These are phyloP conservation scores for Papiliotrema laurentii DNA, from an alignment of 1,284 basidiomycete genomes.

Conservation along the genomic window DNA sequence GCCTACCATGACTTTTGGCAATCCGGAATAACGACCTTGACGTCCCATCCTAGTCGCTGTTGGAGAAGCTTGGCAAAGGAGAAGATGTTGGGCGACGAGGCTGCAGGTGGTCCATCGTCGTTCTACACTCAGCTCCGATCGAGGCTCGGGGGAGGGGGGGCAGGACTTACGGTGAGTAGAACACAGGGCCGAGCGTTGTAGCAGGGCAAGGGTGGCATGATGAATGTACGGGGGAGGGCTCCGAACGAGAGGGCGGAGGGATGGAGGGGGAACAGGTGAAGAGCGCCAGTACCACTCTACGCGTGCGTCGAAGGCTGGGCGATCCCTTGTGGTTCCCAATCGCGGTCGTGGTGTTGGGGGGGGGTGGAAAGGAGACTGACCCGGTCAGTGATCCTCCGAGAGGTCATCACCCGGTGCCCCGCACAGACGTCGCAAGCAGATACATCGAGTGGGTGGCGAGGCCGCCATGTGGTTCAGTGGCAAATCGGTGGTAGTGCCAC, in stretches of 20 bases:
- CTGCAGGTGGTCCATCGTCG: conserved; percentile 79
- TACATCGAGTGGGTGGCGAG: too few relatives aligned
- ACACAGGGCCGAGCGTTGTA: conserved; percentile 37
- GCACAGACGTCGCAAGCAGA: too few relatives aligned
- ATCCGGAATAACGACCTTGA: conserved; percentile 81
- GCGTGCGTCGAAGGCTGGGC: too few relatives aligned
- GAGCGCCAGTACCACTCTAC: too few relatives aligned
- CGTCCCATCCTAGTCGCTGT: conserved; percentile 68
- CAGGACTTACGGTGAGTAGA: conserved; percentile 34
- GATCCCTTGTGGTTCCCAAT: too few relatives aligned
- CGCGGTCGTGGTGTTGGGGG: too few relatives aligned
- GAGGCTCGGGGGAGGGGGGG: background rate
- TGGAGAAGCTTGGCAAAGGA: conserved; percentile 68
- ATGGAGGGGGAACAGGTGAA: too few relatives aligned
- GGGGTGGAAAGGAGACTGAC: too few relatives aligned
- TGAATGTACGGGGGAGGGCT: background rate
- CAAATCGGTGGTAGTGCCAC: too few relatives aligned
- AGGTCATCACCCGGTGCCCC: too few relatives aligned
- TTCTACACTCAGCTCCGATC: conserved; percentile 25
- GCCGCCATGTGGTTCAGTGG: too few relatives aligned
- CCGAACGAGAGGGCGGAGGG: background rate
- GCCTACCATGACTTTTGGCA: conserved; percentile 77
- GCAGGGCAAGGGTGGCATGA: conserved; percentile 26
- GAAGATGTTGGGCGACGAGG: conserved; percentile 72
- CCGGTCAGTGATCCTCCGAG: too few relatives aligned